Base-by-base conservation (phyloP, 2,329 filamentous ascomycete species). In the Balansia obtecta region DNA sequence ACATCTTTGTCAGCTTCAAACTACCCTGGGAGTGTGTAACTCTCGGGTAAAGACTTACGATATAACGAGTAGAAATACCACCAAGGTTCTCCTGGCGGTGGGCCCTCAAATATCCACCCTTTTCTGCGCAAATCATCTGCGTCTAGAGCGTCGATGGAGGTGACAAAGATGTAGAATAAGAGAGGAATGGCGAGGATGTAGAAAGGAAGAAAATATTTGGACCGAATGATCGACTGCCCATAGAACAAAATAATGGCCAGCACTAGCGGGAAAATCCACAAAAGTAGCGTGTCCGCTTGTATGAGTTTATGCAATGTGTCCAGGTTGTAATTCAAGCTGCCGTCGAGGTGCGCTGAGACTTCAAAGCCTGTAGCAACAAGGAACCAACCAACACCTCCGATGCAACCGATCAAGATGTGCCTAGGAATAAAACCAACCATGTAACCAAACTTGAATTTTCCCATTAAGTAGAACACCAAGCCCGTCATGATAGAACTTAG, bases 21-120 rank as follows among this genome's bases (percentile, higher is more conserved):
- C 5, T 5, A 27, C 8, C 8, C 27, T 5, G 27, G 27, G 27
- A 27, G 27, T 27, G 27, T 27, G 27, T n/a, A 27, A 27, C 27
- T 6, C 7, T 15, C 20, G 5, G 18, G 13, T 3, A 12, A 44
- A 11, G 16, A 49, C 82, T 75, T 74, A 91, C 87, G 83, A 68
- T 95, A 98, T 45, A 97, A 77, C 0, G 88, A 94, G 69, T 95
- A 98, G 61, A 98, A 98, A 63, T 93, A 89, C 79, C 93, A 98
- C 81, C 94, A 98, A 0, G 93, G 89, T 59, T 95, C 88, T 12
- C 80, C 86, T 10, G 84, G 83, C 44, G 85, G 84, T 1, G 93
- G 91, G 0, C 85, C 85, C 58, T 88, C 79, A 60, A 98, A 98
- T 11, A 97, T 85, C 93, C 93, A 98, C 16, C 93, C 93, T 46